Conservation (phyloP, 306 rosid genomes). For the cucumber (Cucumis sativus) region DNA sequence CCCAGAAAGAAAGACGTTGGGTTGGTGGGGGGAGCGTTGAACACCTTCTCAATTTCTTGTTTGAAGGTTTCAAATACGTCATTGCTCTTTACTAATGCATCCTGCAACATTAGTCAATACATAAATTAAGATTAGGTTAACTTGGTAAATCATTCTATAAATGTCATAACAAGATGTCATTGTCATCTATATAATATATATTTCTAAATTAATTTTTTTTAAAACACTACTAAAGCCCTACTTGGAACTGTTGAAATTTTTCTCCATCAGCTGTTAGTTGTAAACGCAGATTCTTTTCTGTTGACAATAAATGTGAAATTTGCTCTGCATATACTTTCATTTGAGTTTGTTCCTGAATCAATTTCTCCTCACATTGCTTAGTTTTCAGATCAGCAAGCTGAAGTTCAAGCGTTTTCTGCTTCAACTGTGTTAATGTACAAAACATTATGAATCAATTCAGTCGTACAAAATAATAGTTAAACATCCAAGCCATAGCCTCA, state of each 20-base stretch:
- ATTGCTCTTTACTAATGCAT: conserved; percentile 74
- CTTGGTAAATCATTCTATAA: neutral
- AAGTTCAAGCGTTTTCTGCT: conserved; percentile 84
- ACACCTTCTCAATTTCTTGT: conserved; percentile 80
- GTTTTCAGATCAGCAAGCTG: conserved; percentile 81
- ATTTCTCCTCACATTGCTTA: conserved; percentile 77
- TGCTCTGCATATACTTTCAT: conserved; percentile 87
- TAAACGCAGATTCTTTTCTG: conserved; percentile 68
- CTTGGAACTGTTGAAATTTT: conserved; percentile 92
- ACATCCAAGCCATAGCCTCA: neutral
- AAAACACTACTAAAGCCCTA: conserved; percentile 6
- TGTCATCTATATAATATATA: neutral
- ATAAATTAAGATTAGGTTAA: neutral
- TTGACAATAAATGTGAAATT: conserved; percentile 67
- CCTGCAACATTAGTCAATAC: conserved; percentile 38
- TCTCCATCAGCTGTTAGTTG: conserved; percentile 93
- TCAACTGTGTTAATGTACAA: conserved; percentile 55
- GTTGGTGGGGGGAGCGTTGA: neutral
- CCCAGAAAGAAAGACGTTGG: neutral
- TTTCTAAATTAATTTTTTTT: neutral
- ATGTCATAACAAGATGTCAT: neutral
- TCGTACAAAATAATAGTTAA: conserved; percentile 6
- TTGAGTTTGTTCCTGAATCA: conserved; percentile 74
- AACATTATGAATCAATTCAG: conserved; percentile 2
- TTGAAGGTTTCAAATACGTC: conserved; percentile 89